Evolutionary conservation across 352 stramenopile genomes (phyloP).

Genomic region (Phytophthora rubi): DNA sequence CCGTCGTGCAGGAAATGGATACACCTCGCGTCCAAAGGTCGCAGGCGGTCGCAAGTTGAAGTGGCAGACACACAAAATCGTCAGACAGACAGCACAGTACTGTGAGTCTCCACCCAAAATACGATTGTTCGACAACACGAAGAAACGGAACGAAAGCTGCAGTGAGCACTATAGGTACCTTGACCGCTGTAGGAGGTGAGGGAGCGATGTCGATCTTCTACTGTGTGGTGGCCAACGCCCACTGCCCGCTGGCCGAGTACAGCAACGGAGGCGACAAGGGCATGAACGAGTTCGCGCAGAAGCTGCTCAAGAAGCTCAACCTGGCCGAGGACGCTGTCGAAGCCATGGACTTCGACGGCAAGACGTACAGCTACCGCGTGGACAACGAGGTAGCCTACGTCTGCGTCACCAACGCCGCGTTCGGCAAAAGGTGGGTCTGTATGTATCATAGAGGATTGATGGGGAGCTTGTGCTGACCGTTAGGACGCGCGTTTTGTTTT

Average conservation of each 20-base stretch:
- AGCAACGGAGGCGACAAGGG: constrained; percentile 86
- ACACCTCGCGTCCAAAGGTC: constrained; percentile 37
- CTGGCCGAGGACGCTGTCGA: constrained; percentile 76
- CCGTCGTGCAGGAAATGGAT: constrained; percentile 14
- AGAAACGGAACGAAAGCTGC: neutral
- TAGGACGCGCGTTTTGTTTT: neutral
- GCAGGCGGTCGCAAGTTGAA: constrained; percentile 22
- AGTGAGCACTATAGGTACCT: no score
- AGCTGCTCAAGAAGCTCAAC: constrained; percentile 88
- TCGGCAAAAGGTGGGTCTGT: constrained; percentile 72
- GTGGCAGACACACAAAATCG: constrained; percentile 10
- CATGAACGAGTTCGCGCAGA: constrained; percentile 88
- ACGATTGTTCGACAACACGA: constrained; percentile 15
- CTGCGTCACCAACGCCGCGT: constrained; percentile 79
- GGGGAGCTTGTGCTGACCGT: constrained; percentile 7
- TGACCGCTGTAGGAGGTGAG: neutral
- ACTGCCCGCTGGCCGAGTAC: constrained; percentile 83
- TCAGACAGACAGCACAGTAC: neutral
- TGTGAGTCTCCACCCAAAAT: constrained; percentile 5
- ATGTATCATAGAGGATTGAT: neutral
- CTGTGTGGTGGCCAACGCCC: constrained; percentile 84
- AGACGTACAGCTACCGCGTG: constrained; percentile 88
- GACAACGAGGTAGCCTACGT: constrained; percentile 87
- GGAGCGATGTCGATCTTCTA: constrained; percentile 84
- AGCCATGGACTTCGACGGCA: constrained; percentile 82